A percentile compares a stretch with the other conserved stretches of the same genome.
Conservation (phyloP, 768 basidiomycete genomes). For the Sporobolomyces roseus region DNA sequence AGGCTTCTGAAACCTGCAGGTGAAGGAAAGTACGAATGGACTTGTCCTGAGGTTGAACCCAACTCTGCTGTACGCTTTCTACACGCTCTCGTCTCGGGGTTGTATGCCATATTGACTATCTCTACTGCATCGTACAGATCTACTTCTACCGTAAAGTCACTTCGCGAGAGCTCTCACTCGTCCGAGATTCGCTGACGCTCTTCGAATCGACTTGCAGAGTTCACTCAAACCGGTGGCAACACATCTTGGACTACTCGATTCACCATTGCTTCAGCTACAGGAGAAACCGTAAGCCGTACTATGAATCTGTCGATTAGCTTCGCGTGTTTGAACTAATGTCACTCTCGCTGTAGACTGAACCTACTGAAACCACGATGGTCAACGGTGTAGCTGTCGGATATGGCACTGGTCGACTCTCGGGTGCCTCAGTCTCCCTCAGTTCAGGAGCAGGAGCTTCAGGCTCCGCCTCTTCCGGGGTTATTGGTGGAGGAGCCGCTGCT, state of each 20-base stretch:
- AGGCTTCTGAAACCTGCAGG: conserved; percentile 1
- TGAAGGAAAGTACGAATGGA: conserved; percentile 24
- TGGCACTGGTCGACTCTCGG: conserved; percentile 5
- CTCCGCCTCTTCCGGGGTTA: not conserved
- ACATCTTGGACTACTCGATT: conserved; percentile 42
- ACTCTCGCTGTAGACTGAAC: conserved; percentile 4
- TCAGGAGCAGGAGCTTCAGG: not conserved
- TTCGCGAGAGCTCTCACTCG: not conserved
- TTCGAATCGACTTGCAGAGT: conserved; percentile 17
- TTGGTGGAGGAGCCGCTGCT: not conserved
- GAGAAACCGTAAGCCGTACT: conserved; percentile 19
- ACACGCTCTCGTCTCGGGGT: no score
- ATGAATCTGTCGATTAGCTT: no score
- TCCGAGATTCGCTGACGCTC: not conserved
- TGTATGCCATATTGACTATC: no score
- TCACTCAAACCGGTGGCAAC: conserved; percentile 16
- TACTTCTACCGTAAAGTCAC: conserved; percentile 43
- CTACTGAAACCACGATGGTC: conserved; percentile 7
- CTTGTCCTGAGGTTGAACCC: conserved; percentile 34
- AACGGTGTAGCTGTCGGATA: not conserved
- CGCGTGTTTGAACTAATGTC: no score
- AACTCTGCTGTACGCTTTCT: conserved; percentile 20
- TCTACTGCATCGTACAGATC: not conserved
- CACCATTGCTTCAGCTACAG: conserved; percentile 38
- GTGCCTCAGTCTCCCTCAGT: conserved; percentile 1